Conservation (phyloP, 2,329 filamentous ascomycete species). For the Ophiognomonia clavigignenti-juglandacearum region DNA sequence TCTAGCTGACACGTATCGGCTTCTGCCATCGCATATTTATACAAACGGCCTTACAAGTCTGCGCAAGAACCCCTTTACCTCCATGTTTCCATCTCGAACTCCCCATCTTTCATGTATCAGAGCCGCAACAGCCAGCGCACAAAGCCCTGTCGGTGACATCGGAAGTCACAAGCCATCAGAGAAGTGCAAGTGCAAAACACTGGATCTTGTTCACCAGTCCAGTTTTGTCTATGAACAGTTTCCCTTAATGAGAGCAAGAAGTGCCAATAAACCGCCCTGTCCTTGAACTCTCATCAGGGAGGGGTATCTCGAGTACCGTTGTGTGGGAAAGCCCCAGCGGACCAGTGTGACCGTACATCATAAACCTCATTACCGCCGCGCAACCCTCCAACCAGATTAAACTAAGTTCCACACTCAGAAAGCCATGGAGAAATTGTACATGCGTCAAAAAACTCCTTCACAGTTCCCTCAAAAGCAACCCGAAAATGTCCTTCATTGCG, state of each 20-base stretch:
- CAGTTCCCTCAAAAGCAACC: constrained; percentile 9
- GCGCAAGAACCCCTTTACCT: not conserved
- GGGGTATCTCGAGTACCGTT: constrained; percentile 18
- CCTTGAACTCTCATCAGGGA: constrained; percentile 13
- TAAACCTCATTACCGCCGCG: constrained; percentile 13
- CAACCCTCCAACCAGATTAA: constrained; percentile 11
- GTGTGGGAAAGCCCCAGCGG: constrained; percentile 2
- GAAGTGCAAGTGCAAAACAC: not conserved
- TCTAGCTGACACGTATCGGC: no score
- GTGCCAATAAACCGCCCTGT: constrained; percentile 13
- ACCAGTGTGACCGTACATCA: constrained; percentile 3
- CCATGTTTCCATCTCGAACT: not conserved
- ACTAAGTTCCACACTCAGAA: constrained; percentile 2
- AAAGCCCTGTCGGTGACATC: no score
- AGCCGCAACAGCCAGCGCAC: no score
- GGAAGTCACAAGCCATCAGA: no score
- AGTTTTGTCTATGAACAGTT: constrained; percentile 7
- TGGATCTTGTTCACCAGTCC: not conserved
- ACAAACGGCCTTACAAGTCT: no score
- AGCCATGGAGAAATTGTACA: constrained; percentile 10
- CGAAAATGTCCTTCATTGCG: constrained; percentile 11
- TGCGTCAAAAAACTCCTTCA: constrained; percentile 9
- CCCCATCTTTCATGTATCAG: not conserved
- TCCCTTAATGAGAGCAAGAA: constrained; percentile 14
- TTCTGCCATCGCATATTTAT: no score